phyloP scores from a whole-genome alignment of 148 eudicot genomes.

The Chenopodium suecicum region DNA sequence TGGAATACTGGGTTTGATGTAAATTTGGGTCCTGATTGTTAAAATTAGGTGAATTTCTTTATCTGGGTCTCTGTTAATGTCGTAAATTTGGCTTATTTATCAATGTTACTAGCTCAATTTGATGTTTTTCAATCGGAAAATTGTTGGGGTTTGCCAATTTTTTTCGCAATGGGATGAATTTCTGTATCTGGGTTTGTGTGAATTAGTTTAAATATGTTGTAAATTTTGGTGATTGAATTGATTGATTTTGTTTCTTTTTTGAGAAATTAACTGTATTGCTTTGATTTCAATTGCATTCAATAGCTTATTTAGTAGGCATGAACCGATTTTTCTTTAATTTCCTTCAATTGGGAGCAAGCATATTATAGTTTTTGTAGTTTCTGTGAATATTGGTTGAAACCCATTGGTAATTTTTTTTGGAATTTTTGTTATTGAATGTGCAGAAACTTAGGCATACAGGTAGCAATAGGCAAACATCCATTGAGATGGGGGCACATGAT shows the following conservation, averaged over 20 bases:
- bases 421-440: slow-evolving; percentile 29
- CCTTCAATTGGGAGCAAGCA: too few species aligned
- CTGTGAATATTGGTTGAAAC: background rate
- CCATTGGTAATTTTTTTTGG: slow-evolving; percentile 13
- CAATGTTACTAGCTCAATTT: background rate
- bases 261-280: background rate
- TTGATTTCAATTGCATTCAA: too few species aligned
- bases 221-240: background rate
- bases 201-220: background rate
- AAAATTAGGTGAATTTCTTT: slow-evolving; percentile 20
- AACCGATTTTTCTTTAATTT: too few species aligned
- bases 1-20: background rate
- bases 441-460: slow-evolving; percentile 47
- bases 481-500: slow-evolving; percentile 42
- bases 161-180: background rate
- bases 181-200: background rate
- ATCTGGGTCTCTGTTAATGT: slow-evolving; percentile 22
- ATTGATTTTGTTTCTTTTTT: background rate
- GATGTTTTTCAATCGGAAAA: background rate
- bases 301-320: too few species aligned
- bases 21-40: background rate
- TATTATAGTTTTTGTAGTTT: background rate
- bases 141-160: background rate
- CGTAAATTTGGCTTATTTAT: background rate
- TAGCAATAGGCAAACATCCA: slow-evolving; percentile 37